Percentiles rank a stretch among this genome's conserved stretches.
These are phyloP conservation scores for Claviceps humidiphila DNA, from an alignment of 2,329 filamentous ascomycete species.

Conservation along the genomic window DNA sequence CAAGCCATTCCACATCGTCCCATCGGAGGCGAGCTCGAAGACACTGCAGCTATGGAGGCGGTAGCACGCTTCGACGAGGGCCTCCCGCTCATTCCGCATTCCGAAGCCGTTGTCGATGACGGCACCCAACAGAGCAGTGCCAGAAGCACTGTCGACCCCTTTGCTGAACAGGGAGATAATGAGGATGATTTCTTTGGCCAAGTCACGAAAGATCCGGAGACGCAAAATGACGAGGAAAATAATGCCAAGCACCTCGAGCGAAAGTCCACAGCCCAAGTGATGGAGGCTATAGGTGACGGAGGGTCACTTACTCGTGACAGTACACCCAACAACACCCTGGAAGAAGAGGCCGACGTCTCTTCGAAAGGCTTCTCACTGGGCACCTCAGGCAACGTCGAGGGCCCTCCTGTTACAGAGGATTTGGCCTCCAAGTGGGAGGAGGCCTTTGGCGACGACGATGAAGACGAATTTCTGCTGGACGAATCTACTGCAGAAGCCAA, in stretches of 20 bases:
- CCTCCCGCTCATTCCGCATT: constrained; percentile 43
- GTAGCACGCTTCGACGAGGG: constrained; percentile 59
- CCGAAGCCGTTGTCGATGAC: constrained; percentile 5
- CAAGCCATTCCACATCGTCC: constrained; percentile 20
- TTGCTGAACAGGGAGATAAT: constrained; percentile 34
- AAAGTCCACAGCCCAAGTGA: constrained; percentile 57
- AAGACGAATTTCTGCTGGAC: constrained; percentile 49
- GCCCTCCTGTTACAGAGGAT: constrained; percentile 38
- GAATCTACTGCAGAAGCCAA: constrained; percentile 32
- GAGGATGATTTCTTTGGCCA: constrained; percentile 53
- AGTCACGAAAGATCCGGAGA: constrained; percentile 22
- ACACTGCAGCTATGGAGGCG: constrained; percentile 27
- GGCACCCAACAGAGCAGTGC: constrained; percentile 9
- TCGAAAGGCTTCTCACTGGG: constrained; percentile 4
- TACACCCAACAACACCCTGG: constrained; percentile 18
- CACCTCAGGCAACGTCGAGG: constrained; percentile 6
- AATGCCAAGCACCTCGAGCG: constrained; percentile 35
- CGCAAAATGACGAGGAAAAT: constrained; percentile 8
- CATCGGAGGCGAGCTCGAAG: constrained; percentile 30
- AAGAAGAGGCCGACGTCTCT: constrained; percentile 15
- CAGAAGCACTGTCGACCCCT: constrained; percentile 17
- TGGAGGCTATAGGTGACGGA: constrained; percentile 33
- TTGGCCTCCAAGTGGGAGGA: constrained; percentile 73
- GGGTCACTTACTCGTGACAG: constrained; percentile 17
- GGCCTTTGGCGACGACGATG: constrained; percentile 64